Base-by-base conservation (phyloP, 345 rosid species). In the Salix koriyanagi region DNA sequence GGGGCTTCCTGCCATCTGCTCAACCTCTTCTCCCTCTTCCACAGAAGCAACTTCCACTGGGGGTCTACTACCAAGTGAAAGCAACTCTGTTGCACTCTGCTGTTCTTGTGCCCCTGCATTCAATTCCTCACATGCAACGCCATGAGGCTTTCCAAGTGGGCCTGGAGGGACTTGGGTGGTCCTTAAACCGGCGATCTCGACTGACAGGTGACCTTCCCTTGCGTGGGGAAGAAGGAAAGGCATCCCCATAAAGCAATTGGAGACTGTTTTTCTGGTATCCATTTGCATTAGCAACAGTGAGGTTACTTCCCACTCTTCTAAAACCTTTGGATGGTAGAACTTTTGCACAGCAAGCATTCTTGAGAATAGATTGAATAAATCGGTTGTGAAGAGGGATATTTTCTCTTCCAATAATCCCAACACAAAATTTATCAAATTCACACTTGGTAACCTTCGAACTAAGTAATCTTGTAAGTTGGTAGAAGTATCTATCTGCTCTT, bases 111-210 rank as follows among this genome's bases (percentile, higher is more conserved):
- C 65, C 42, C 30, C 74, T 26, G 69, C 69, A 26, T 61, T 52
- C 21, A 67, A 77, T 67, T 83, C 87, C 73, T 87, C 86, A 81
- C 69, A 83, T 70, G 74, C 84, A 37, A 74, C 71, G 76, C 77
- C 66, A 18, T 85, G 89, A 72, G 79, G 77, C 78, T 89, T 89
- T 21, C 89, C 93, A 75, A 58, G 81, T 23, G 90, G 88, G n/a
- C 86, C 87, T 32, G 84, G 82, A 76, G 90, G 90, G 87, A 65
- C 88, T 91, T 15, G 84, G 89, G 39, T 87, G 83, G 77, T 90
- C 91, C 77, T 69, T 85, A 60, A 79, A 75, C 86, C 82, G 88
- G 78, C 86, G 73, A 18, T 85, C 88, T 52, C 81, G 69, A 67
- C 72, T 65, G 75, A 23, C 69, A 1, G 81, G 80, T 30, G 88